Evolutionary conservation across 176 grass and related monocot genomes (phyloP), one percentile per base, ranked within the genome.

Genomic region (Eragrostis curvula): DNA sequence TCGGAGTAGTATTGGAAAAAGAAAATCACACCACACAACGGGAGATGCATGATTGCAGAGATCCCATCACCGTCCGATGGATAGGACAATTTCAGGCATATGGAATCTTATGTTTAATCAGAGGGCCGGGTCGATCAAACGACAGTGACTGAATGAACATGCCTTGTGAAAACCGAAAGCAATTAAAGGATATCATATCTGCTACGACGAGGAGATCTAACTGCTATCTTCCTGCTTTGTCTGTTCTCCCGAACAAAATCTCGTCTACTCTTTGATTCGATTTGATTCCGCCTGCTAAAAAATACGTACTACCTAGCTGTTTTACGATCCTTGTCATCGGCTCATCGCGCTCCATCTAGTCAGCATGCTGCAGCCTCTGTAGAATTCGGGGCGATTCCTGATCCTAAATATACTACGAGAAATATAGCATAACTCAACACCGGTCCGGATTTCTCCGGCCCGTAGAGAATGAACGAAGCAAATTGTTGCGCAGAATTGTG

Each of bases 61-160:
- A 61, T 25, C 69, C 21, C 39, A 80, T 74, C 83, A 58, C 49
- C 52, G 2, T 21, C 43, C 27, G 42, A 70, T 47, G 46, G 71
- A 85, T 48, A 4, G 28, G 44, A 4, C 42, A 29, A 84, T 59
- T 78, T 78, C 78, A 58, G 29, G 79, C 72, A 82, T 24, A 50
- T 41, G 57, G 78, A 89, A 89, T 89, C 78, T 89, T 84, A 88
- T 42, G 77, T 75, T 79, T 44, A 72, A 78, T 73, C 73, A 86
- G 48, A 85, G 55, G 56, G 24, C 4, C 58, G 11, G 16, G 40
- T 51, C 30, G 42, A 79, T 84, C 68, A 44, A 67, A 36, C 32
- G 50, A 79, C 61, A 50, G 40, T 44, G 65, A 86, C 53, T 81
- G 65, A 89, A 61, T 51, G 17, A 32, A 78, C 24, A 24, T 61